These are phyloP conservation scores for Hypoxylon sp. DNA, from an alignment of 2,329 filamentous ascomycete species.

Conservation along the genomic window DNA sequence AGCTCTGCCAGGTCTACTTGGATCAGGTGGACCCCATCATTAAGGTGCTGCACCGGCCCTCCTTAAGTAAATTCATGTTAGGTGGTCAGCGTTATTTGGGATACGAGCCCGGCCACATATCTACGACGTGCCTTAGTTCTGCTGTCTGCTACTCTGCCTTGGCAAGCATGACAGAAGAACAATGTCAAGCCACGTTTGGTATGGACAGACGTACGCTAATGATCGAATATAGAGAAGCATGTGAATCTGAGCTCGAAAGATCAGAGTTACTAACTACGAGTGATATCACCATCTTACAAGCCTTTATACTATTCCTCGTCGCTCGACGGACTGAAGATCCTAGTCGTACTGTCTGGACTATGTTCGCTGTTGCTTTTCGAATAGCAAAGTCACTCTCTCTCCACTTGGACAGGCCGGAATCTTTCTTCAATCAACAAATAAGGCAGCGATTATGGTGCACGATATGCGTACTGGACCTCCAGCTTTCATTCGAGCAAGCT, in stretches of 20 bases:
- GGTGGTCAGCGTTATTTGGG: constrained; percentile 45
- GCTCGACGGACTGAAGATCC: constrained; percentile 49
- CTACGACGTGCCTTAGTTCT: constrained; percentile 37
- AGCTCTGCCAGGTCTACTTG: constrained; percentile 46
- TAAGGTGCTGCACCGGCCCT: constrained; percentile 48
- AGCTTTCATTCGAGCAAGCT: constrained; percentile 38
- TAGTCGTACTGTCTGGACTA: constrained; percentile 51
- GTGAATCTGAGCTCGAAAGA: constrained; percentile 46
- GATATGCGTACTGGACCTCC: constrained; percentile 49
- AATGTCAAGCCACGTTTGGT: constrained; percentile 42
- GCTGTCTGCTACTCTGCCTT: constrained; percentile 49
- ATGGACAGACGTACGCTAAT: constrained; percentile 36
- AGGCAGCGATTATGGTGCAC: constrained; percentile 46
- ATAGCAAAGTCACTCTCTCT: constrained; percentile 50
- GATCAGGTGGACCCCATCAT: constrained; percentile 48
- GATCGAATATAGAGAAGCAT: constrained; percentile 34
- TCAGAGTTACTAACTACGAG: constrained; percentile 47
- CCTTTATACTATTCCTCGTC: constrained; percentile 54
- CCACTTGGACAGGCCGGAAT: constrained; percentile 27
- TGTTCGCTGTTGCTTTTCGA: constrained; percentile 51
- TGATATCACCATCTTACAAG: constrained; percentile 52
- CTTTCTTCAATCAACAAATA: constrained; percentile 48
- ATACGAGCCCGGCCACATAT: constrained; percentile 44
- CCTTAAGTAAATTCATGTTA: constrained; percentile 45
- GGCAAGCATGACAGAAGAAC: constrained; percentile 48